These are phyloP conservation scores for Leccinum barrowsii DNA, from an alignment of 768 basidiomycete genomes.

Conservation along the genomic window DNA sequence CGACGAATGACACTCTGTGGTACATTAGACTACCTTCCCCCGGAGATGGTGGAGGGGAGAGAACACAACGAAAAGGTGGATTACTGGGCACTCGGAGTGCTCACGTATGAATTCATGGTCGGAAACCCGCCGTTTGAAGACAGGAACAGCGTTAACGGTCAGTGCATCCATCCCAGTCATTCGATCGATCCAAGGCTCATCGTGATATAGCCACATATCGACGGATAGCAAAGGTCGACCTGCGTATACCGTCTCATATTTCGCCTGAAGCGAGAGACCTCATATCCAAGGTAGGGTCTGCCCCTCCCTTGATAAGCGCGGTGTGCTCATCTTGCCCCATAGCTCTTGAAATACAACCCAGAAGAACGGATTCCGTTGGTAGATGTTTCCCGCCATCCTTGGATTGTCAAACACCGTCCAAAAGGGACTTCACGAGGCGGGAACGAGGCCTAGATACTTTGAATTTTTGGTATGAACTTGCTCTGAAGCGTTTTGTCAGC, in stretches of 20 bases:
- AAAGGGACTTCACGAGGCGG: slow-evolving; percentile 38
- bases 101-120: slow-evolving; percentile 91
- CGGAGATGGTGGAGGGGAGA: slow-evolving; percentile 95
- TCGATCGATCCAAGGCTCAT: slow-evolving; percentile 5
- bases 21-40: slow-evolving; percentile 94
- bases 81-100: slow-evolving; percentile 95
- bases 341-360: slow-evolving; percentile 86
- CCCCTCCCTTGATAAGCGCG: slow-evolving; percentile 2
- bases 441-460: slow-evolving; percentile 15
- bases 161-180: slow-evolving; percentile 20
- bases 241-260: slow-evolving; percentile 43
- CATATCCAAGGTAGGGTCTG: slow-evolving; percentile 37
- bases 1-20: slow-evolving; percentile 90
- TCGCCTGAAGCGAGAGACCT: slow-evolving; percentile 44
- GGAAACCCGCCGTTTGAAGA: slow-evolving; percentile 89
- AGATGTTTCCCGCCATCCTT: slow-evolving; percentile 80
- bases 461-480: background rate
- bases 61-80: slow-evolving; percentile 92
- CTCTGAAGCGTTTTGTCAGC: background rate
- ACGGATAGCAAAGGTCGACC: slow-evolving; percentile 84
- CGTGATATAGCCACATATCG: slow-evolving; percentile 72
- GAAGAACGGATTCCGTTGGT: slow-evolving; percentile 68
- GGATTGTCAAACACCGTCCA: slow-evolving; percentile 72
- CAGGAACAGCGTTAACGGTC: slow-evolving; percentile 69
- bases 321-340: slow-evolving; percentile 4